phyloP scores from a whole-genome alignment of 257 asterid genomes.

The Salvia miltiorrhiza region DNA sequence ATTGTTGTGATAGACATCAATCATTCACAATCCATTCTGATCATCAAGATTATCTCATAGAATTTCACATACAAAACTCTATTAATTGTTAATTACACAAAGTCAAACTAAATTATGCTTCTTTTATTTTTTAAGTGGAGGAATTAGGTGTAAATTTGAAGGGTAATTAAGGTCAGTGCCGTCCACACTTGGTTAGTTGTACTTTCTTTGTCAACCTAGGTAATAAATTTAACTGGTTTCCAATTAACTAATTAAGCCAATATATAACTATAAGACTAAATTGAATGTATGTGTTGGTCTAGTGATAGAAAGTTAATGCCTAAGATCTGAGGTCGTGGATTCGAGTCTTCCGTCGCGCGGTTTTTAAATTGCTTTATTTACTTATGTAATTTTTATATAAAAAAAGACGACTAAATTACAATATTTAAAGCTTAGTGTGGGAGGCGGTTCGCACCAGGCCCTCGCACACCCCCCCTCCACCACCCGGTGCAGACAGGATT shows the following conservation, averaged over 20 bases:
- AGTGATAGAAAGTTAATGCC: no score
- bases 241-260: conserved; percentile 3
- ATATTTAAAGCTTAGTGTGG: no score
- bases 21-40: conserved; percentile 1
- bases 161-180: conserved; percentile 9
- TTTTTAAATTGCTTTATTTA: no score
- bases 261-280: not conserved
- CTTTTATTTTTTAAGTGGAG: not conserved
- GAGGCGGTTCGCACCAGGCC: no score
- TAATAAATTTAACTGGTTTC: conserved; percentile 1
- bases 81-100: conserved; percentile 3
- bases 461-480: no score
- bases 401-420: no score
- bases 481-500: no score
- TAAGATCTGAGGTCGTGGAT: no score
- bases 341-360: no score
- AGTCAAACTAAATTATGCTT: conserved; percentile 11
- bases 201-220: conserved; percentile 16
- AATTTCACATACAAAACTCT: conserved; percentile 5
- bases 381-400: no score
- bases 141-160: not conserved
- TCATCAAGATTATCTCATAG: conserved; percentile 4
- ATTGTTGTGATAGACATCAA: conserved; percentile 8
- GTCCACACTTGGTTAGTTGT: conserved; percentile 25
- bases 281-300: no score